Evolutionary conservation across 108 stramenopile species (phyloP).

Genomic region (Cyclotella atomus): DNA sequence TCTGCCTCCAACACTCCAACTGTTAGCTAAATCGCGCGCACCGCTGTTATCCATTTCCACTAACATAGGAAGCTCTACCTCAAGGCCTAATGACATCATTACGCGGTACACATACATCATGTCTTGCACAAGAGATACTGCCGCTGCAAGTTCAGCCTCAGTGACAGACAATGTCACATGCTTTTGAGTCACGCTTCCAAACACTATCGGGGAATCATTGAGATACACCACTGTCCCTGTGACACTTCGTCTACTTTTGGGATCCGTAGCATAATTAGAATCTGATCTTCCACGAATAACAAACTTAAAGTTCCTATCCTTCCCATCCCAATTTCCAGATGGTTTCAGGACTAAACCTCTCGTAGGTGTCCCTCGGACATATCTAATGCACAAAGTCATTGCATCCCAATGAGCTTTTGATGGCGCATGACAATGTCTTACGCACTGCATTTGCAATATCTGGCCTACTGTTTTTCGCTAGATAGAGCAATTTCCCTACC

Average conservation of each 20-base stretch:
- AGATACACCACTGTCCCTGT: conserved; percentile 7
- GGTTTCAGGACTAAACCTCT: conserved; percentile 22
- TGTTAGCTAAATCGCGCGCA: conserved; percentile 43
- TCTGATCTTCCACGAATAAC: conserved; percentile 10
- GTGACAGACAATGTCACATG: conserved; percentile 45
- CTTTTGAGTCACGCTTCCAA: conserved; percentile 37
- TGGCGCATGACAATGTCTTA: no score
- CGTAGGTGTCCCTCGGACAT: conserved; percentile 3
- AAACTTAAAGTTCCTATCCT: conserved; percentile 16
- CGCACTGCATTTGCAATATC: no score
- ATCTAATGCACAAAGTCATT: conserved; percentile 10
- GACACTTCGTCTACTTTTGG: conserved; percentile 18
- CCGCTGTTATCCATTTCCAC: conserved; percentile 52
- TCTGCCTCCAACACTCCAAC: conserved; percentile 49
- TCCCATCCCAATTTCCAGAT: conserved; percentile 15
- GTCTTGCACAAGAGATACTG: conserved; percentile 43
- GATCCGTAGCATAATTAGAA: conserved; percentile 28
- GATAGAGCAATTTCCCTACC: no score
- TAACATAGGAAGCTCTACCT: conserved; percentile 51
- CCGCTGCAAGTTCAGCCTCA: conserved; percentile 47
- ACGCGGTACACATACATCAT: conserved; percentile 36
- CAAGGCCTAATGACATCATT: conserved; percentile 25
- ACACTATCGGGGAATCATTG: conserved; percentile 17
- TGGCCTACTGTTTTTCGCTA: no score
- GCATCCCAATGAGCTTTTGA: conserved; percentile 18